Conservation (phyloP, 1,139 yeast genomes). For the Meyerozyma smithsonii region DNA sequence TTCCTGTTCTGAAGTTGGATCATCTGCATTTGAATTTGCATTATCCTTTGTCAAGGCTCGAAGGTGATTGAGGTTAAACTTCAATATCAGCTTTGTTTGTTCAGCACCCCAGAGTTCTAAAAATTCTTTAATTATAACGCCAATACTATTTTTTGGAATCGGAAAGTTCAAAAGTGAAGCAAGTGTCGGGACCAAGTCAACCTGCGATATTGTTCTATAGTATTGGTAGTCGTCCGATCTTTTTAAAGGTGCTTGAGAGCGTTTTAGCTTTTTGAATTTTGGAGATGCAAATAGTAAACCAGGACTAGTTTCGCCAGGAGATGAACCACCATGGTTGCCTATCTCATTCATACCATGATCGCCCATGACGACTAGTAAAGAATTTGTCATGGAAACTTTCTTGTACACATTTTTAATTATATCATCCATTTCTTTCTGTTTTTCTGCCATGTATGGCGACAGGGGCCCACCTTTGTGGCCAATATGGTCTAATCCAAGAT, state of each 20-base stretch:
- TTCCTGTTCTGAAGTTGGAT: constrained; percentile 13
- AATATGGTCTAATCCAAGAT: constrained; percentile 91
- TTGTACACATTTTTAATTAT: constrained; percentile 53
- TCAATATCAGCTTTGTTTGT: constrained; percentile 37
- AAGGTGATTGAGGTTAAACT: constrained; percentile 38
- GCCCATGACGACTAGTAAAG: constrained; percentile 76
- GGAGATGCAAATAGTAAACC: constrained; percentile 70
- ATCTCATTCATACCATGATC: constrained; percentile 95
- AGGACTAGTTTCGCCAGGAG: constrained; percentile 86
- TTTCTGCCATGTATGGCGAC: constrained; percentile 72
- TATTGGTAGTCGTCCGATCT: constrained; percentile 44
- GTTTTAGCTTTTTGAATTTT: constrained; percentile 32
- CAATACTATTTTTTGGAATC: constrained; percentile 82
- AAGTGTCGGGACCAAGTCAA: constrained; percentile 85
- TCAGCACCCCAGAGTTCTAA: constrained; percentile 47
- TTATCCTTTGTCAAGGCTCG: background rate
- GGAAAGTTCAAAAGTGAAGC: constrained; percentile 72
- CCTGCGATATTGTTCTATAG: constrained; percentile 59
- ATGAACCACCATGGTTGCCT: constrained; percentile 96
- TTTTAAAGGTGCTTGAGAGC: constrained; percentile 38
- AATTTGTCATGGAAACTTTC: constrained; percentile 31
- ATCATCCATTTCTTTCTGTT: constrained; percentile 81
- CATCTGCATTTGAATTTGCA: background rate
- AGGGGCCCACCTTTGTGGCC: constrained; percentile 95
- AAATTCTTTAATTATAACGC: constrained; percentile 59